phyloP scores from a whole-genome alignment of 805 yeast genomes.

The Ogataea philodendri region DNA sequence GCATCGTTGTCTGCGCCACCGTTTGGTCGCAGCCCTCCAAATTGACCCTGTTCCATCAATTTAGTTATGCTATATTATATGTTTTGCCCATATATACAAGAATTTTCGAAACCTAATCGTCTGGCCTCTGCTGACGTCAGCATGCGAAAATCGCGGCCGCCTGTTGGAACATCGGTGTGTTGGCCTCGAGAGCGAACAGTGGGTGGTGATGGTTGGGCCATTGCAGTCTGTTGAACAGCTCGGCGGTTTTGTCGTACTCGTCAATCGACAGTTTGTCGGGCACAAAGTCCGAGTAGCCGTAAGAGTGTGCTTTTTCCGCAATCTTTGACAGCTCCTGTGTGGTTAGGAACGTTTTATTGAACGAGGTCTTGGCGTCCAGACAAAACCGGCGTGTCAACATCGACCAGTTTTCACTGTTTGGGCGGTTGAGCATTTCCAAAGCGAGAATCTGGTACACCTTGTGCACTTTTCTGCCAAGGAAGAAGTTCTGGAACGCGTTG shows the following conservation, averaged over 20 bases:
- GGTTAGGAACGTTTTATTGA: slow-evolving; percentile 6
- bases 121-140: slow-evolving; percentile 6
- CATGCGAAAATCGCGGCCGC: slow-evolving; percentile 12
- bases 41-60: slow-evolving; percentile 23
- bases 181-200: slow-evolving; percentile 11
- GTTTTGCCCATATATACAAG: slow-evolving; percentile 10
- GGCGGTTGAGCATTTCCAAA: slow-evolving; percentile 8
- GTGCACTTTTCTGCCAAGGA: slow-evolving; percentile 13
- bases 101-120: slow-evolving; percentile 1
- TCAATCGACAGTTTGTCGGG: slow-evolving; percentile 8
- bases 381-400: slow-evolving; percentile 20
- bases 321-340: slow-evolving; percentile 1
- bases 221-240: slow-evolving; percentile 11
- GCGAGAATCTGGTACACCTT: slow-evolving; percentile 18
- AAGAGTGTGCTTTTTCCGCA: slow-evolving; percentile 5
- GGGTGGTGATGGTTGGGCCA: slow-evolving; percentile 18
- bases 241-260: slow-evolving; percentile 13
- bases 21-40: slow-evolving; percentile 14
- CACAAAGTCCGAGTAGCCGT: slow-evolving; percentile 12
- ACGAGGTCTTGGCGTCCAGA: slow-evolving; percentile 17
- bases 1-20: slow-evolving; percentile 10
- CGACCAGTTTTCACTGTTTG: slow-evolving; percentile 22
- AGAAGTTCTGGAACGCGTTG: slow-evolving; percentile 15
- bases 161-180: slow-evolving; percentile 10
- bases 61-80: not conserved